Evolutionary conservation across 2,329 filamentous ascomycete genomes (phyloP), one percentile per base, ranked within the genome.

Genomic region (Ceratocystis harringtonii): DNA sequence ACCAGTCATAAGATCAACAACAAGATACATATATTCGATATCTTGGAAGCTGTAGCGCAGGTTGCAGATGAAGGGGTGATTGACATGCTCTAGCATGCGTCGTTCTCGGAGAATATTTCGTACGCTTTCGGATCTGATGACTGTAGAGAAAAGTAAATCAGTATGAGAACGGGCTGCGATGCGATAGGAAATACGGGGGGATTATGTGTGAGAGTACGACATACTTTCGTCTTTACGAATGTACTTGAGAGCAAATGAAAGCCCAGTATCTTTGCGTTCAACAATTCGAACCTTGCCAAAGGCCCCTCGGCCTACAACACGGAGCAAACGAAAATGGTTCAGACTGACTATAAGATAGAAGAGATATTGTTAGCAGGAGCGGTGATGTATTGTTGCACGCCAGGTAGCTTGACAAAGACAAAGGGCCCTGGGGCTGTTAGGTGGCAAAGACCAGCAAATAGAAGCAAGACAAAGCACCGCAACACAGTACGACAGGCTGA

Each of bases 261-360:
- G 78, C 66, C 86, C 87, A 1, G 91, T 96, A 74, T 99, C 94
- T 77, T 97, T 97, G 70, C 92, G 85, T 80, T 99, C 94, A 73
- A 99, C 94, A 70, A 99, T 99, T 72, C 94, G 88, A 68, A 99
- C 94, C 78, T 99, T 99, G 72, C 94, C 94, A 79, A 99, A 99
- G 66, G 94, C 94, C 72, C 94, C 94, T 76, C 96, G 95, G 70
- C 94, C 94, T 70, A 99, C 94, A 69, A 99, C 94, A 73, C 94
- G 87, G 70, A 97, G 79, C 65, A 99, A 82, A 70, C 92, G 89
- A 76, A 99, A 99, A 77, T 99, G 94, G 73, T 96, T 96, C 71
- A 99, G 86, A 75, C 92, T 97, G 71, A 96, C 94, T 96, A 17
- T 8, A 7, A 58, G 12, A 58, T 30, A 19, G 12, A 71, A 55